These are phyloP conservation scores for Mortierella alpina DNA, from an alignment of 192 early-diverging fungal species.

Conservation along the genomic window DNA sequence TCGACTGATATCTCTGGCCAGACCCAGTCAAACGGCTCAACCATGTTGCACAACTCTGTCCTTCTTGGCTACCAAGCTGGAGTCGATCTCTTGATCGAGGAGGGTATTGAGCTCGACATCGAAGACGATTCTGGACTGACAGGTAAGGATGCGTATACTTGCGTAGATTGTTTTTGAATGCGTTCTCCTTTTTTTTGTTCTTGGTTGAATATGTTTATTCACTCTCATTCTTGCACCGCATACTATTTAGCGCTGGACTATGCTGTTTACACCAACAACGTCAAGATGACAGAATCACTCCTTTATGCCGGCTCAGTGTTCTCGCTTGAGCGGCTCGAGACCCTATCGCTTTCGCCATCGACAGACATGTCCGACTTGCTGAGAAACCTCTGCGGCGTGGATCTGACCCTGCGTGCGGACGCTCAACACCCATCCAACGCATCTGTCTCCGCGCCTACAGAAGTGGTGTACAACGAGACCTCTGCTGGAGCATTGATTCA, in stretches of 20 bases:
- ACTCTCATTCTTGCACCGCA: neutral
- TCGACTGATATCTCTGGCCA: conserved; percentile 49
- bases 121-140: conserved; percentile 48
- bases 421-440: neutral
- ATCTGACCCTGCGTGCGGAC: neutral
- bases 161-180: neutral
- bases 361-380: conserved; percentile 25
- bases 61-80: conserved; percentile 37
- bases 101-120: conserved; percentile 50
- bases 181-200: neutral
- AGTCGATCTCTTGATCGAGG: conserved; percentile 37
- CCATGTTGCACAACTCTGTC: conserved; percentile 48
- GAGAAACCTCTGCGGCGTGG: conserved; percentile 14
- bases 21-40: conserved; percentile 42
- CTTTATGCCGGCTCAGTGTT: conserved; percentile 39
- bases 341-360: conserved; percentile 11
- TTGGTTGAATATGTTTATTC: neutral
- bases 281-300: conserved; percentile 21
- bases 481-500: conserved; percentile 23
- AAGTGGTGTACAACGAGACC: conserved; percentile 20
- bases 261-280: conserved; percentile 43
- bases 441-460: neutral
- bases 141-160: conserved; percentile 10
- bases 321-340: conserved; percentile 19
- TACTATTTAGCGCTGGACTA: conserved; percentile 40